Conservation (phyloP, 148 eudicot species). For the Vaccinium macrocarpon region DNA sequence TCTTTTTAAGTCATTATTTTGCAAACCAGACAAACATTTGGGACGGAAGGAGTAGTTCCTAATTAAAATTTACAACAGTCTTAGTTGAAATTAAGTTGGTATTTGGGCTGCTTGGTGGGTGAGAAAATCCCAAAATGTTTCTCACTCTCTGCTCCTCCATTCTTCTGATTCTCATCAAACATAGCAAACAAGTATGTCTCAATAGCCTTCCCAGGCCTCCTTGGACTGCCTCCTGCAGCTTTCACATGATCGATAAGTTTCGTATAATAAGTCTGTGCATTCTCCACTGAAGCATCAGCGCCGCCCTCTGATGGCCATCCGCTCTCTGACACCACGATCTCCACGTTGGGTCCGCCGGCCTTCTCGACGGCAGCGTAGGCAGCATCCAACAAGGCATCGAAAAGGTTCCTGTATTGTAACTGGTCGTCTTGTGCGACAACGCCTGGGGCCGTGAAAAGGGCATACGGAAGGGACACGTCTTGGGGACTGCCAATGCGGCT, state of each 20-base stretch:
- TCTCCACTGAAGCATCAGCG: background rate
- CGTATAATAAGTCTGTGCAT: background rate
- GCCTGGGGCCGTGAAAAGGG: background rate
- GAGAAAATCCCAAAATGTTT: background rate
- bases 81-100: background rate
- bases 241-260: conserved; percentile 1
- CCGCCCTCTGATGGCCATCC: background rate
- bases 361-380: background rate
- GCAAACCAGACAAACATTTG: too few relatives aligned
- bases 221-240: background rate
- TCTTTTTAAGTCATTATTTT: too few relatives aligned
- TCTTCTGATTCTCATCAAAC: background rate
- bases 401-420: background rate
- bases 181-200: background rate
- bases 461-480: background rate
- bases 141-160: background rate
- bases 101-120: background rate
- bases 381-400: background rate
- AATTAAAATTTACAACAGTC: background rate
- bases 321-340: conserved; percentile 10
- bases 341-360: background rate
- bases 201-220: background rate
- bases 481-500: background rate
- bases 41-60: too few relatives aligned
- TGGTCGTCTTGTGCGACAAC: background rate